phyloP scores from a whole-genome alignment of 192 early-diverging fungal species.

The Umbelopsis sp. region DNA sequence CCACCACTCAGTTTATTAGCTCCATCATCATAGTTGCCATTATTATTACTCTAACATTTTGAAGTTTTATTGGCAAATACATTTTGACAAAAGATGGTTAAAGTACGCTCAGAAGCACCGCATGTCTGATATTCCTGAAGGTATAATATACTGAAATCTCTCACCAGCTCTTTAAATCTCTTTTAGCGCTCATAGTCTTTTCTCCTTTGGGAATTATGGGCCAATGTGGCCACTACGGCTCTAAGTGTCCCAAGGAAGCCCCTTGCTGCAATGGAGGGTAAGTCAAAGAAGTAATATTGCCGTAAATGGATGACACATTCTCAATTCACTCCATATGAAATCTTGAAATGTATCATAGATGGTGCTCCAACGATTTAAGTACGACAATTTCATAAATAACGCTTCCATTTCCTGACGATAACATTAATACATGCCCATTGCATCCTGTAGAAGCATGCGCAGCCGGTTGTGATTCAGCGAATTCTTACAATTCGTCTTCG shows the following conservation, averaged over 20 bases:
- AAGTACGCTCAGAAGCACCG: not conserved
- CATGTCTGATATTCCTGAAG: not conserved
- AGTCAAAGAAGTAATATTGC: slow-evolving; percentile 8
- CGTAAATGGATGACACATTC: slow-evolving; percentile 12
- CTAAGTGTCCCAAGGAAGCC: slow-evolving; percentile 45
- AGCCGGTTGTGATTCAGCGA: slow-evolving; percentile 41
- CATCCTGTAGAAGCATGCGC: not conserved
- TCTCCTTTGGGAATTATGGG: not conserved
- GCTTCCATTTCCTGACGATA: not conserved
- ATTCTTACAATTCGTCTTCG: slow-evolving; percentile 29
- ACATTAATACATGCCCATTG: not conserved
- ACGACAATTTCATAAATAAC: not conserved
- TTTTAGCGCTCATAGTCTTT: not conserved
- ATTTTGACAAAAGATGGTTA: not conserved
- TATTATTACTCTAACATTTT: not conserved
- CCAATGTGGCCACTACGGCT: slow-evolving; percentile 36
- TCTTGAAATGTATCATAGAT: not conserved
- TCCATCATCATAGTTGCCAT: not conserved
- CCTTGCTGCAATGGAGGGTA: slow-evolving; percentile 44
- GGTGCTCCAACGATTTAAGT: slow-evolving; percentile 5
- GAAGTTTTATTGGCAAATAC: not conserved
- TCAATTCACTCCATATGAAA: not conserved
- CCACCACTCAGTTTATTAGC: not conserved
- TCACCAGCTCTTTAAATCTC: not conserved
- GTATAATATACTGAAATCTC: not conserved